These are phyloP conservation scores for Neoascochyta sp. DNA, from an alignment of 2,329 filamentous ascomycete genomes.

Conservation along the genomic window DNA sequence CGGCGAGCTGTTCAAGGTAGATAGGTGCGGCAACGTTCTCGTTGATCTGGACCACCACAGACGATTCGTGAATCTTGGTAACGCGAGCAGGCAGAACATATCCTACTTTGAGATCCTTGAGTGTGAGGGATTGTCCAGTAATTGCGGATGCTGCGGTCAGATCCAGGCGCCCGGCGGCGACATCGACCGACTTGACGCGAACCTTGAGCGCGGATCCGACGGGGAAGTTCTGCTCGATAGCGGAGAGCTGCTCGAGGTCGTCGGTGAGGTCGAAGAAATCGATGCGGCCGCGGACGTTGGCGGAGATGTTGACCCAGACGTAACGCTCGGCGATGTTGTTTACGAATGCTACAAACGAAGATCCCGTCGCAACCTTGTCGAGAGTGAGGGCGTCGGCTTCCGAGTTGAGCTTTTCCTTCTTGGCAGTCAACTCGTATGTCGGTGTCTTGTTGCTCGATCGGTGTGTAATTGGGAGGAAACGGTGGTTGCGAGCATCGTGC, in stretches of 20 bases:
- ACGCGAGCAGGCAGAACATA: constrained; percentile 80
- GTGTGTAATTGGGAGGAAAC: constrained; percentile 88
- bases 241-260: constrained; percentile 72
- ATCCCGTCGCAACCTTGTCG: constrained; percentile 67
- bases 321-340: constrained; percentile 81
- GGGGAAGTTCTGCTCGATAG: constrained; percentile 77
- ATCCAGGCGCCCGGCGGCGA: constrained; percentile 71
- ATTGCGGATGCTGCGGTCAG: constrained; percentile 69
- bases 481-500: constrained; percentile 85
- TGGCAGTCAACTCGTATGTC: constrained; percentile 83
- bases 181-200: constrained; percentile 70
- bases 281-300: constrained; percentile 80
- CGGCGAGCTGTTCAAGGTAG: constrained; percentile 75
- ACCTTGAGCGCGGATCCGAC: constrained; percentile 84
- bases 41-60: constrained; percentile 80
- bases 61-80: constrained; percentile 79
- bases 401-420: constrained; percentile 54
- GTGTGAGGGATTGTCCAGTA: constrained; percentile 57
- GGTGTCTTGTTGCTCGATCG: constrained; percentile 66
- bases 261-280: constrained; percentile 80
- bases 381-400: constrained; percentile 65
- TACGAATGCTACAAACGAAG: constrained; percentile 75
- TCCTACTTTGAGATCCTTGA: constrained; percentile 70
- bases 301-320: constrained; percentile 88
- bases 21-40: constrained; percentile 76